Percentiles rank a stretch among this genome's conserved stretches.
Conservation (phyloP, 139 green algal species). For the Picochlorum sp. region DNA sequence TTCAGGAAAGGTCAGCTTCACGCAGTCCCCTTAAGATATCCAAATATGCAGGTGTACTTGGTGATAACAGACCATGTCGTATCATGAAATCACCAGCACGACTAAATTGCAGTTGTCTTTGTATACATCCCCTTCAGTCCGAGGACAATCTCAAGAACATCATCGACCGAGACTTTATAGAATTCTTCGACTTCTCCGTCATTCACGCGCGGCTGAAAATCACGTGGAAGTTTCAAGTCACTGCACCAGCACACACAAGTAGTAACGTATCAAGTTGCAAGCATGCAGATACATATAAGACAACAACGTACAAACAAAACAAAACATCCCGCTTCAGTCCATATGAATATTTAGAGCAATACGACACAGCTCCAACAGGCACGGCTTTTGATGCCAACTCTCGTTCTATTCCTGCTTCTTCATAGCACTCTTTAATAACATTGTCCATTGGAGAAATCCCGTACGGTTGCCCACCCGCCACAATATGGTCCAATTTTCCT, state of each 20-base stretch:
- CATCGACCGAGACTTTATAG: constrained; percentile 46
- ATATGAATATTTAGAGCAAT: constrained; percentile 20
- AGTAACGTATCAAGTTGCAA: background rate
- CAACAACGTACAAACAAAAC: constrained; percentile 18
- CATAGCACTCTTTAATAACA: constrained; percentile 87
- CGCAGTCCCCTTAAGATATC: constrained; percentile 47
- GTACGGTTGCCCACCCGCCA: constrained; percentile 79
- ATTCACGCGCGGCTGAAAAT: constrained; percentile 61
- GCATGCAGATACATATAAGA: background rate
- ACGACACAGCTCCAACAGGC: constrained; percentile 44
- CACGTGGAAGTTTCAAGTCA: constrained; percentile 77
- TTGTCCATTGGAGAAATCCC: constrained; percentile 66
- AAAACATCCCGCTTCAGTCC: constrained; percentile 86
- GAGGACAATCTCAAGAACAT: constrained; percentile 50
- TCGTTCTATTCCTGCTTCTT: constrained; percentile 82
- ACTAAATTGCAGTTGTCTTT: constrained; percentile 93
- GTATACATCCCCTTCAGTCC: constrained; percentile 56
- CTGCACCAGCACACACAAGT: constrained; percentile 29
- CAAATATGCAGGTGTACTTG: constrained; percentile 61
- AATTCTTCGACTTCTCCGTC: constrained; percentile 81
- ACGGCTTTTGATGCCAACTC: constrained; percentile 46
- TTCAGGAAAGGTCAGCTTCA: constrained; percentile 27
- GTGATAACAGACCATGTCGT: constrained; percentile 42
- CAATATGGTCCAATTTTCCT: constrained; percentile 89
- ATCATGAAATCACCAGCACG: constrained; percentile 76